A percentile compares a stretch with the other conserved stretches of the same genome.
These are phyloP conservation scores for Synchytrium microbalum DNA, from an alignment of 371 early-diverging fungal genomes.

Conservation along the genomic window DNA sequence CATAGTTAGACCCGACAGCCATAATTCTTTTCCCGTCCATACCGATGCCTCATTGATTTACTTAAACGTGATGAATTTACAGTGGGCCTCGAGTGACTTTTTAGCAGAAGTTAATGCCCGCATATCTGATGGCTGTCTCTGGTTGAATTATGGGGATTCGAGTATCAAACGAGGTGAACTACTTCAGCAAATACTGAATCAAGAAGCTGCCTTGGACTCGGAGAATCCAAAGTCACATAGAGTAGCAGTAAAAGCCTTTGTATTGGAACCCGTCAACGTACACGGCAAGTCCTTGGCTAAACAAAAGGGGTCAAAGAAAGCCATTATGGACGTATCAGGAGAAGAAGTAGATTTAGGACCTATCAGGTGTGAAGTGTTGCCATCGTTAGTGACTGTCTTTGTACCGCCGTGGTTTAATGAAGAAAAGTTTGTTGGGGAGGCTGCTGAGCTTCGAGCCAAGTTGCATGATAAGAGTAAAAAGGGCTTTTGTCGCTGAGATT, in stretches of 20 bases:
- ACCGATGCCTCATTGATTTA: conserved; percentile 35
- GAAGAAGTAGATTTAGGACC: conserved; percentile 38
- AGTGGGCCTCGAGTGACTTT: conserved; percentile 45
- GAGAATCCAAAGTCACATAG: conserved; percentile 8
- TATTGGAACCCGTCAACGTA: conserved; percentile 34
- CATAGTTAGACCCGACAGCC: background rate
- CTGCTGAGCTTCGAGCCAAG: background rate
- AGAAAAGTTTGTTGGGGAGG: conserved; percentile 7
- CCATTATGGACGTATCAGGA: conserved; percentile 46
- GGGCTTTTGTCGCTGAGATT: too few species aligned
- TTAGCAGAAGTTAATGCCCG: conserved; percentile 35
- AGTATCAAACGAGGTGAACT: conserved; percentile 8
- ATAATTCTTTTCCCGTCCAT: conserved; percentile 21
- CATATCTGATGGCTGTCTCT: conserved; percentile 39
- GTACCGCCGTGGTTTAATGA: conserved; percentile 45
- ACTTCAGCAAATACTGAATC: conserved; percentile 12
- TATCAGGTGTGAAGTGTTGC: conserved; percentile 43
- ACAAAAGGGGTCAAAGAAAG: conserved; percentile 11
- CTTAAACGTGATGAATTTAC: conserved; percentile 46
- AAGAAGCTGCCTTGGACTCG: conserved; percentile 9
- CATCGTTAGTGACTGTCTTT: conserved; percentile 32
- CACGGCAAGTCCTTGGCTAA: conserved; percentile 5
- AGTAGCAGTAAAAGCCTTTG: conserved; percentile 32
- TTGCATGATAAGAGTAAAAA: too few species aligned
- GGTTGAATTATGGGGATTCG: conserved; percentile 33